Base-by-base conservation (phyloP, 2,329 filamentous ascomycete species). In the Sporothrix dimorphospora region DNA sequence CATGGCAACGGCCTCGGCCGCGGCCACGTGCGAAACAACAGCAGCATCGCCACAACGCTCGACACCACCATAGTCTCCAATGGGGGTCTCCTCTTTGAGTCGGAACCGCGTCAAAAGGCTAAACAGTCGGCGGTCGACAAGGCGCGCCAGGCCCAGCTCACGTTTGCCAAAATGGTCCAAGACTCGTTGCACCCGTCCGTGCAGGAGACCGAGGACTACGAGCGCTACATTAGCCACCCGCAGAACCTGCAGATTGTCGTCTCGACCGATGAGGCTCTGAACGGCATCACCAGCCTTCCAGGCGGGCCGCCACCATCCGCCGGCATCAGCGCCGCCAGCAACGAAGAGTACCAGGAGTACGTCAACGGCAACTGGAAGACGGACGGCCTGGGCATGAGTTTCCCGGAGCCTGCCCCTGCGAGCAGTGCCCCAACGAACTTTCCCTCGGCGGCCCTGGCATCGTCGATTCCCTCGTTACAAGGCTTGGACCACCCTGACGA, bases 141-240 rank as follows among this genome's bases (percentile, higher is more conserved):
- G 81, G 89, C 90, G 38, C 92, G 92, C 49, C 91, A 92, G 71
- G 92, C 93, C 16, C 94, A 97, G 79, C 94, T 92, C 91, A 97
- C 93, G 0, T 91, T 98, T 65, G 91, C 91, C 21, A 92, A 97
- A 78, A 91, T 97, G 67, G 92, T 98, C 59, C 87, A 91, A 70
- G 92, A 94, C 79, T 96, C 93, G 5, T 86, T 98, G 59, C 92
- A 97, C 75, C 96, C 96, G 1, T 90, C 89, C 0, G 93, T 99
- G 49, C 87, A 89, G 51, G 95, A 98, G 82, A 89, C 90, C 30
- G 90, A 92, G 63, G 96, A 98, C 79, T 99, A 99, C 79, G 88
- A 90, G 72, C 89, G 92, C 30, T 99, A 98, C 81, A 90, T 99
- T 76, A 89, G 88, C 65, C 96, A 99, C 78, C 94, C 96, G 1